These are phyloP conservation scores for Baudoinia panamericana DNA, from an alignment of 495 filamentous ascomycete genomes.

Conservation along the genomic window DNA sequence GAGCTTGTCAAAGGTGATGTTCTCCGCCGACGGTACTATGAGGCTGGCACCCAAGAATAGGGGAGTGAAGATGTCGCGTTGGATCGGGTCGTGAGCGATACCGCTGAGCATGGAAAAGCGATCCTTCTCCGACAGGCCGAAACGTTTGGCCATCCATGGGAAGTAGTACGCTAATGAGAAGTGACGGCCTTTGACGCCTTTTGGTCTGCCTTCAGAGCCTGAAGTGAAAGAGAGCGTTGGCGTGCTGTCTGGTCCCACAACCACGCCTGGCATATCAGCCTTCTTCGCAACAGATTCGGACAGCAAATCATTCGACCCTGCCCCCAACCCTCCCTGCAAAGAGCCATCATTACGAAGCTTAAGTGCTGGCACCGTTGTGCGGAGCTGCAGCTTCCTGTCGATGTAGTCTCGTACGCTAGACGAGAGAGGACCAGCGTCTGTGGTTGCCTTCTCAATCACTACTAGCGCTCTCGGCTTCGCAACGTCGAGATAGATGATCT, in stretches of 20 bases:
- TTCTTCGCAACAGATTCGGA: slow-evolving; percentile 39
- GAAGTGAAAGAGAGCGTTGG: slow-evolving; percentile 79
- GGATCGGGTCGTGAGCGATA: slow-evolving; percentile 79
- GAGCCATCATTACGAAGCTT: slow-evolving; percentile 60
- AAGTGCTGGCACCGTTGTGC: slow-evolving; percentile 65
- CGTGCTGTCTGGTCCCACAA: slow-evolving; percentile 81
- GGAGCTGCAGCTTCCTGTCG: slow-evolving; percentile 54
- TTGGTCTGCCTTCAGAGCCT: slow-evolving; percentile 71
- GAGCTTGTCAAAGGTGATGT: slow-evolving; percentile 77
- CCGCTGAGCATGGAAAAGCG: slow-evolving; percentile 76
- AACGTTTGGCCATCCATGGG: slow-evolving; percentile 80
- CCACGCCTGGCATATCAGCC: slow-evolving; percentile 48
- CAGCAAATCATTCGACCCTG: slow-evolving; percentile 54
- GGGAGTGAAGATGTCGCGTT: slow-evolving; percentile 88
- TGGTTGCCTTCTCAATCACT: slow-evolving; percentile 64
- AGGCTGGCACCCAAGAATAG: slow-evolving; percentile 76
- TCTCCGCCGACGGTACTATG: slow-evolving; percentile 66
- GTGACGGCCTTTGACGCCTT: slow-evolving; percentile 81
- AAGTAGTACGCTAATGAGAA: slow-evolving; percentile 81
- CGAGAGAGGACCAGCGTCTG: slow-evolving; percentile 59
- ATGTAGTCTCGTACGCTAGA: slow-evolving; percentile 61
- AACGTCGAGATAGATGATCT: slow-evolving; percentile 85
- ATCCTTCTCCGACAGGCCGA: slow-evolving; percentile 58
- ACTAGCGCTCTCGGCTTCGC: slow-evolving; percentile 69
- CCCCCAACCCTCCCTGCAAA: slow-evolving; percentile 51